Evolutionary conservation across 192 early-diverging fungal species (phyloP).

Genomic region (Coemansia nantahalensis): DNA sequence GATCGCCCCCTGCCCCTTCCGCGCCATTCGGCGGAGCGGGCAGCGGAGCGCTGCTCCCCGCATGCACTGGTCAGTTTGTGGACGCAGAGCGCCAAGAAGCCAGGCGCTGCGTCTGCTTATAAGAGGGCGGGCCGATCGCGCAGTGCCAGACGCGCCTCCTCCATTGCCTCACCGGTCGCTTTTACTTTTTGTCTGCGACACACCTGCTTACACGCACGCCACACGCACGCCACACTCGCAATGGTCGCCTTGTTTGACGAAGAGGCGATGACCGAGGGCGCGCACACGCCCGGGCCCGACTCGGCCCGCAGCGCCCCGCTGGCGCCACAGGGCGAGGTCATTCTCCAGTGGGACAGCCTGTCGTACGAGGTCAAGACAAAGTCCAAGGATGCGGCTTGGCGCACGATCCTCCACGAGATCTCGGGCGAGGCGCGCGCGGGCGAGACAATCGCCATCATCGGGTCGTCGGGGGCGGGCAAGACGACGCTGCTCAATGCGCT

Average conservation of each 20-base stretch:
- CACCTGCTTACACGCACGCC: too few species aligned
- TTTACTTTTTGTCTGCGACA: too few species aligned
- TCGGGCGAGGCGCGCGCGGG: constrained; percentile 72
- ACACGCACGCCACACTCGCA: not conserved
- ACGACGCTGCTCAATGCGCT: constrained; percentile 82
- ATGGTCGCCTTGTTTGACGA: constrained; percentile 36
- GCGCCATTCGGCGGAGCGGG: too few species aligned
- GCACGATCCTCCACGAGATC: constrained; percentile 63
- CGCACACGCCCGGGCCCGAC: not conserved
- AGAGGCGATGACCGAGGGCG: constrained; percentile 34
- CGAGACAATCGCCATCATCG: constrained; percentile 85
- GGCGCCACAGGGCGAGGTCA: constrained; percentile 14
- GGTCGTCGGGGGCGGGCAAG: constrained; percentile 90
- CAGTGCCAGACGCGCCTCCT: too few species aligned
- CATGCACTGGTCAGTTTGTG: too few species aligned
- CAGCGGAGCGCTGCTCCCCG: too few species aligned
- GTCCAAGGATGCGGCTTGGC: constrained; percentile 16
- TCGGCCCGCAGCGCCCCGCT: not conserved
- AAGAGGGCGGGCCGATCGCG: too few species aligned
- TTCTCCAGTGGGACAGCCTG: constrained; percentile 41
- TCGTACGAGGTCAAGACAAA: constrained; percentile 45
- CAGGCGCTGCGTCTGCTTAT: too few species aligned
- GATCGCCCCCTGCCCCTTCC: too few species aligned
- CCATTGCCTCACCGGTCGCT: too few species aligned
- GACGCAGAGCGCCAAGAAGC: too few species aligned